Evolutionary conservation across 2,329 filamentous ascomycete species (phyloP).

Genomic region (Macrophomina phaseolina): DNA sequence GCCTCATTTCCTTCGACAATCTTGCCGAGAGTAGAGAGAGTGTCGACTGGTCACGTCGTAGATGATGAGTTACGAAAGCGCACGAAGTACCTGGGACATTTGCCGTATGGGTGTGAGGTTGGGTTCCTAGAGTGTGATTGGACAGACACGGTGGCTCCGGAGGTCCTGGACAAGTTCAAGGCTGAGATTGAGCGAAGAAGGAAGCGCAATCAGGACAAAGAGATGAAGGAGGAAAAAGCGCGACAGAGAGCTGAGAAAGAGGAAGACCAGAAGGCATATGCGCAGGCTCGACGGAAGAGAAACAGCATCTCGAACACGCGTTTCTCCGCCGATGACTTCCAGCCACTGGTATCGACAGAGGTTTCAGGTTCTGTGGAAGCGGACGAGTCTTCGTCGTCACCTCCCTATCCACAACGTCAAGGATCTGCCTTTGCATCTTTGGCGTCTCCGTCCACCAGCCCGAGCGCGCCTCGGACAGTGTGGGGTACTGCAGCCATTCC

Average conservation of each 20-base stretch:
- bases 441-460: conserved; percentile 81
- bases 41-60: conserved; percentile 85
- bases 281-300: conserved; percentile 65
- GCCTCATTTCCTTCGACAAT: conserved; percentile 83
- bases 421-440: conserved; percentile 70
- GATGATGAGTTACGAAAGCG: conserved; percentile 84
- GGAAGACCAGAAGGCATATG: conserved; percentile 70
- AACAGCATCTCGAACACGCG: conserved; percentile 58
- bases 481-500: conserved; percentile 84
- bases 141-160: conserved; percentile 82
- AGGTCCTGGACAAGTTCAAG: conserved; percentile 77
- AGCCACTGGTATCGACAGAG: conserved; percentile 42
- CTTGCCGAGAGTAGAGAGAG: conserved; percentile 83
- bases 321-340: conserved; percentile 58
- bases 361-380: conserved; percentile 36
- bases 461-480: conserved; percentile 76
- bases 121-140: conserved; percentile 93
- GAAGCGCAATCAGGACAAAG: conserved; percentile 81
- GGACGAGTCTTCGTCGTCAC: conserved; percentile 50
- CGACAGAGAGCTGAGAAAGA: conserved; percentile 79
- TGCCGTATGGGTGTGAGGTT: conserved; percentile 89
- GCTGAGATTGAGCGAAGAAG: conserved; percentile 76
- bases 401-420: conserved; percentile 56
- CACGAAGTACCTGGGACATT: conserved; percentile 83
- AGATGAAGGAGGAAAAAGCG: conserved; percentile 84